Conservation (phyloP, 1,284 basidiomycete species). For the Cryptococcus sp. region DNA sequence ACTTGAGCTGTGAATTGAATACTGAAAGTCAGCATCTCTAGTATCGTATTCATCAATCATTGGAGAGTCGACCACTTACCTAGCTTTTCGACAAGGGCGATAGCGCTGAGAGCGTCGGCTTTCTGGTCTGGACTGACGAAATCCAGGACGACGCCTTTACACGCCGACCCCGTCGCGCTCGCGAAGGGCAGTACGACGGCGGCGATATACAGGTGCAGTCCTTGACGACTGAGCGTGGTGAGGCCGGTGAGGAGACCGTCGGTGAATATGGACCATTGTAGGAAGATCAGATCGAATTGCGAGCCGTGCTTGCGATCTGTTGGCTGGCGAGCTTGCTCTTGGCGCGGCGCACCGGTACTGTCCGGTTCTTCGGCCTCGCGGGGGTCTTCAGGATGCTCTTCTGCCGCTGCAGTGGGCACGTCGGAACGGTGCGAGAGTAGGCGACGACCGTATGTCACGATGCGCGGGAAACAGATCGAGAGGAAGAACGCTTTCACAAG, state of each 20-base stretch:
- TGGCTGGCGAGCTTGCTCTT: slow-evolving; percentile 21
- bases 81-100: slow-evolving; percentile 50
- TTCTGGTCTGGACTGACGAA: slow-evolving; percentile 40
- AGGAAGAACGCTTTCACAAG: slow-evolving; percentile 48
- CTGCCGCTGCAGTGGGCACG: slow-evolving; percentile 2
- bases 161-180: slow-evolving; percentile 49
- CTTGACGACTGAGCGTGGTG: slow-evolving; percentile 26
- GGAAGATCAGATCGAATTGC: slow-evolving; percentile 49
- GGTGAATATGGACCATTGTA: slow-evolving; percentile 46
- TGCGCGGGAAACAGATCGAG: slow-evolving; percentile 43
- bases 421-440: slow-evolving; percentile 19
- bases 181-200: slow-evolving; percentile 50
- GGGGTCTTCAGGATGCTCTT: slow-evolving; percentile 27
- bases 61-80: slow-evolving; percentile 17
- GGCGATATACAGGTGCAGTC: slow-evolving; percentile 50
- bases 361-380: slow-evolving; percentile 29
- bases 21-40: neutral
- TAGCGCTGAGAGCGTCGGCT: slow-evolving; percentile 46
- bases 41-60: neutral
- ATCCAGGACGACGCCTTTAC: slow-evolving; percentile 51
- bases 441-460: slow-evolving; percentile 41
- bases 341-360: slow-evolving; percentile 18
- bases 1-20: slow-evolving; percentile 29
- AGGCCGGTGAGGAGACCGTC: slow-evolving; percentile 46
- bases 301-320: slow-evolving; percentile 33